A percentile compares a stretch with the other conserved stretches of the same genome.
These are phyloP conservation scores for Grammothele lineata DNA, from an alignment of 768 basidiomycete species.

Conservation along the genomic window DNA sequence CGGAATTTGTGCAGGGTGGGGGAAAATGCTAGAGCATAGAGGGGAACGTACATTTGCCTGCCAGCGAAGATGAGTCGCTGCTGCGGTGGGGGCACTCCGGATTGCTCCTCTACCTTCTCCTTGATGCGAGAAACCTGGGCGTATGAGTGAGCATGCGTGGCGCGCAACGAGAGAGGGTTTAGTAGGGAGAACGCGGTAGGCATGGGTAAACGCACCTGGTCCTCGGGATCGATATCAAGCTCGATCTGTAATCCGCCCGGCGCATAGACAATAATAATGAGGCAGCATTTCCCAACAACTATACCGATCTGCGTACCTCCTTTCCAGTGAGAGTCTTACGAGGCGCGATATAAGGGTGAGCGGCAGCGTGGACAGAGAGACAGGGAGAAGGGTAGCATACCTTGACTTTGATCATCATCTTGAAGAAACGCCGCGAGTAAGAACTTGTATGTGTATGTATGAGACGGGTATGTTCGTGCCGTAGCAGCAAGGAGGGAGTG, in stretches of 20 bases:
- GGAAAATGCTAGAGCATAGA: background rate
- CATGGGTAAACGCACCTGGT: slow-evolving; percentile 54
- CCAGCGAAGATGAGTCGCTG: slow-evolving; percentile 92
- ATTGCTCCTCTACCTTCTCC: slow-evolving; percentile 98
- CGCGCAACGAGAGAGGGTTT: background rate
- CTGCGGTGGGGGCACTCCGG: slow-evolving; percentile 94
- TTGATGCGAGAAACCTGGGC: slow-evolving; percentile 87
- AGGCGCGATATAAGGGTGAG: slow-evolving; percentile 2
- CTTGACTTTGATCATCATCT: slow-evolving; percentile 91
- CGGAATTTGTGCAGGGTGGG: no score
- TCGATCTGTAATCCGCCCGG: slow-evolving; percentile 58
- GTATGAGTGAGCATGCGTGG: no score
- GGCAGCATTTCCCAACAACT: background rate
- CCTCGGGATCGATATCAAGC: slow-evolving; percentile 88
- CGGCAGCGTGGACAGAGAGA: background rate
- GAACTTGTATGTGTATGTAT: background rate
- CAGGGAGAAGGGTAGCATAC: slow-evolving; percentile 30
- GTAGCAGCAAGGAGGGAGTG: background rate
- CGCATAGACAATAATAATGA: background rate
- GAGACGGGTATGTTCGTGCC: no score
- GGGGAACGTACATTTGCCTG: slow-evolving; percentile 76
- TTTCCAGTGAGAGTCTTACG: slow-evolving; percentile 91
- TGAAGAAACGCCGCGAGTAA: background rate
- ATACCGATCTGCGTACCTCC: slow-evolving; percentile 56
- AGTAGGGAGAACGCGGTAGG: background rate